Evolutionary conservation across 2,329 filamentous ascomycete genomes (phyloP).

Genomic region (Fragosphaeria purpurea): DNA sequence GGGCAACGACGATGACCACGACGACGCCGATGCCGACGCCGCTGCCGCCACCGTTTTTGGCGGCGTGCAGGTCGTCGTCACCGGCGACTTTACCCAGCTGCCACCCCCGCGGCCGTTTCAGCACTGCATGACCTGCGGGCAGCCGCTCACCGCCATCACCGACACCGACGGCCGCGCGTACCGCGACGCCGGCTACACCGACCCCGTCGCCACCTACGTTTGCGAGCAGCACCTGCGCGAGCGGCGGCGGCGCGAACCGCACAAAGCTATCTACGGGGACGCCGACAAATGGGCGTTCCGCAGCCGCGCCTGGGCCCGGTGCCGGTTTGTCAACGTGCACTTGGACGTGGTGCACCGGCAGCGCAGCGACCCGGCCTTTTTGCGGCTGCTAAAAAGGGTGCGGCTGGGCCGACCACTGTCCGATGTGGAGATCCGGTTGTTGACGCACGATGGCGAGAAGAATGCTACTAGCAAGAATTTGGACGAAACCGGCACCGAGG

Average conservation of each 20-base stretch:
- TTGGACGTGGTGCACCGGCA: constrained; percentile 49
- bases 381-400: constrained; percentile 44
- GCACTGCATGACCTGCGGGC: constrained; percentile 39
- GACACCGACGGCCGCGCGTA: constrained; percentile 24
- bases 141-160: no score
- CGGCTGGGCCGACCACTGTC: constrained; percentile 34
- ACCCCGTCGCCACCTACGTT: no score
- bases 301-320: constrained; percentile 43
- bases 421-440: constrained; percentile 27
- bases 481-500: no score
- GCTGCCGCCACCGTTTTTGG: constrained; percentile 19
- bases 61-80: constrained; percentile 45
- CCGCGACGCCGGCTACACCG: constrained; percentile 23
- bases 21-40: no score
- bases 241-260: no score
- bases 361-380: constrained; percentile 37
- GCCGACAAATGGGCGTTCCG: constrained; percentile 50
- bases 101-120: constrained; percentile 48
- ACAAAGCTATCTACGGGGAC: no score
- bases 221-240: no score
- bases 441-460: constrained; percentile 31
- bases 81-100: constrained; percentile 52
- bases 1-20: neutral
- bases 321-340: constrained; percentile 42
- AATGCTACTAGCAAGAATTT: no score